Percentiles rank a stretch among this genome's conserved stretches.
Evolutionary conservation across 23 red algal species (phyloP).

Genomic region (Chondrus crispus): DNA sequence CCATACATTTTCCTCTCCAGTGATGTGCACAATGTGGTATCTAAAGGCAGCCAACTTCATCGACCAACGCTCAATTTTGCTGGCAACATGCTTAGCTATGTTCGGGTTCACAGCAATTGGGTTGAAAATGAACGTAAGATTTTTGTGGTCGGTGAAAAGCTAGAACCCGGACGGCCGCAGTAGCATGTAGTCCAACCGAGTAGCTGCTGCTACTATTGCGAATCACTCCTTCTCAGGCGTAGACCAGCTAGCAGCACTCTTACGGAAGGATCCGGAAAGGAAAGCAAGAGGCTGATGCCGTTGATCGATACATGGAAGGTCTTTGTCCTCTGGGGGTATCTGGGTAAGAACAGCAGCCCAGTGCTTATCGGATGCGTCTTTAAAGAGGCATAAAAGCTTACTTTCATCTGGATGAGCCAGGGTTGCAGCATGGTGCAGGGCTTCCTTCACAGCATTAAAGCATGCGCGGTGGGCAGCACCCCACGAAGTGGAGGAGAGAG

Average conservation of each 20-base stretch:
- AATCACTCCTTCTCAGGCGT: not conserved
- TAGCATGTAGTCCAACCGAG: not conserved
- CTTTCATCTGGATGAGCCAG: conserved; percentile 1
- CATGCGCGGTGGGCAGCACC: not conserved
- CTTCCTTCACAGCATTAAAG: not conserved
- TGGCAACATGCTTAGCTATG: not conserved
- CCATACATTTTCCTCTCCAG: conserved; percentile 1
- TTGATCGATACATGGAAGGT: not conserved
- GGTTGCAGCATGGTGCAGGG: not conserved
- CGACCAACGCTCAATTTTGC: not conserved
- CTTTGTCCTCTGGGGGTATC: not conserved
- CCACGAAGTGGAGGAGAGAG: not conserved
- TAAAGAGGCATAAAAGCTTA: conserved; percentile 13
- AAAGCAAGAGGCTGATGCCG: not conserved
- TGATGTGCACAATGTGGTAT: not conserved
- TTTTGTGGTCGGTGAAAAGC: conserved; percentile 25
- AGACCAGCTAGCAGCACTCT: not conserved
- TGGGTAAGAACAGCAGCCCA: conserved; percentile 22
- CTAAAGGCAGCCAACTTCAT: not conserved
- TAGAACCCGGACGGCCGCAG: not conserved
- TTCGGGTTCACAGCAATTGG: not conserved
- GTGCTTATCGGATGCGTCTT: not conserved
- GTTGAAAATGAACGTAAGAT: conserved; percentile 8
- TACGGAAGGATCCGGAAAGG: not conserved
- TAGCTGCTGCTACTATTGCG: not conserved